Conservation (phyloP, 495 filamentous ascomycete species). For the Daldinia concentrica region DNA sequence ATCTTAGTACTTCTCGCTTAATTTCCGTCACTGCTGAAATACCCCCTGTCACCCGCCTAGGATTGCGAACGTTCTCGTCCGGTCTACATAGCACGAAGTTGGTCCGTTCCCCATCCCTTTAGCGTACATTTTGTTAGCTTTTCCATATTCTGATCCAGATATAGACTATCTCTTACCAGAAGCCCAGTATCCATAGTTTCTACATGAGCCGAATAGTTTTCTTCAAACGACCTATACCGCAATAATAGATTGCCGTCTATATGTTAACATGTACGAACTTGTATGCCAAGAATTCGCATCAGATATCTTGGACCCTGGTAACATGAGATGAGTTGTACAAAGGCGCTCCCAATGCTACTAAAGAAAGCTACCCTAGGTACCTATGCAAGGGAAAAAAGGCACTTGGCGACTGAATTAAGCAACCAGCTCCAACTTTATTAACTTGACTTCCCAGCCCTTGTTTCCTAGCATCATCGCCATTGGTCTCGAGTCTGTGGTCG, state of each 20-base stretch:
- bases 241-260: no score
- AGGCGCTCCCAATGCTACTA: background rate
- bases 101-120: no score
- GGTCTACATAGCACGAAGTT: no score
- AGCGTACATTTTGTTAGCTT: background rate
- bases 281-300: background rate
- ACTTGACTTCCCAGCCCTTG: constrained; percentile 3
- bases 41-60: background rate
- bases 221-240: background rate
- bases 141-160: background rate
- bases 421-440: constrained; percentile 4
- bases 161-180: background rate
- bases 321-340: background rate
- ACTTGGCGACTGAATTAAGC: constrained; percentile 1
- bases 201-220: background rate
- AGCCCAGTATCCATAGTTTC: background rate
- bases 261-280: no score
- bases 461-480: constrained; percentile 10
- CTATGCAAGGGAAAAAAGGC: background rate
- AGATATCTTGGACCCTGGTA: background rate
- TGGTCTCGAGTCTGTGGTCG: constrained; percentile 9
- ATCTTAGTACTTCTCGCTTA: background rate
- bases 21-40: background rate
- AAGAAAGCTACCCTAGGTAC: background rate
- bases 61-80: background rate